Evolutionary conservation across 495 filamentous ascomycete genomes (phyloP), one percentile per base, ranked within the genome.

Genomic region (Pseudotulostoma volvatum): DNA sequence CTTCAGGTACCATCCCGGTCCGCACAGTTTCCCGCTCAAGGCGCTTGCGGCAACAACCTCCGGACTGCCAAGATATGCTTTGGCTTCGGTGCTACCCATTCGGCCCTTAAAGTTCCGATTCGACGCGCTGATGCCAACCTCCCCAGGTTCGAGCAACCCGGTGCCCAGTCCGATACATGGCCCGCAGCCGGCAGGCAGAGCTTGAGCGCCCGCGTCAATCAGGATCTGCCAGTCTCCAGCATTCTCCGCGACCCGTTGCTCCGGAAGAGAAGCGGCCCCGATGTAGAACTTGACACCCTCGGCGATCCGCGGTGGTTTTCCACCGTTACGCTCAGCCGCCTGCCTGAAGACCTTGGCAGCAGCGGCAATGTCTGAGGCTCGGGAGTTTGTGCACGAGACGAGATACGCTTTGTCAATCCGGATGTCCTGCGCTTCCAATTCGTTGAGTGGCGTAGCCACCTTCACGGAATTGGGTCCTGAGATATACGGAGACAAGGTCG

Each of bases 31-130:
- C 5, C 87, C 87, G 28, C 67, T 64, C 20, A 93, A 56, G 3
- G 87, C 86, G 44, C 79, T 84, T 0, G 87, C 87, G 11, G 87
- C 87, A 1, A 95, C 87, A 11, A 93, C 79, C 45, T 93, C 86
- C 3, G 90, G 90, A 44, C 76, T 84, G 7, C 76, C 81, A 3
- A 96, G 75, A 53, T 95, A 95, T 0, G 85, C 84, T 44, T 84
- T 78, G 0, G 85, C 83, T 4, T 84, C 75, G 4, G 67, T 74
- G 3, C 67, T 75, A 2, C 87, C 86, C 85, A 94, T 93, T 16
- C 87, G 74, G 0, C 84, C 87, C 59, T 90, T 88, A 67, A 92
- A 94, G 56, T 93, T 93, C 14, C 87, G 76, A 63, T 95, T 94
- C 37, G 70, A 77, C 0, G 83, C 81, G 44, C 69, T 77, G 49